Evolutionary conservation across 2,329 filamentous ascomycete species (phyloP).

Genomic region (Aureobasidium sp.): DNA sequence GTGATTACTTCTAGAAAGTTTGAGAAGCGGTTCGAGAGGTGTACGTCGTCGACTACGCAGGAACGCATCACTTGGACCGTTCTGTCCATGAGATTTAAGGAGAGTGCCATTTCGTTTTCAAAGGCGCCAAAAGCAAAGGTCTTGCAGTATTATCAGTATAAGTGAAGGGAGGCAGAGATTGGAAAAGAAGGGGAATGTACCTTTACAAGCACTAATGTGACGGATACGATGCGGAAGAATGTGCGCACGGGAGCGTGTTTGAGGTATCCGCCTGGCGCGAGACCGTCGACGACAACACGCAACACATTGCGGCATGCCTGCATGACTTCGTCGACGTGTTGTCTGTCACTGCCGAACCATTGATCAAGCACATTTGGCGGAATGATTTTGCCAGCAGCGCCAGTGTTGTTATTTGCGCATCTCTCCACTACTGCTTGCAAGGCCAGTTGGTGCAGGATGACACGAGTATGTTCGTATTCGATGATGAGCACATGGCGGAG

Average conservation of each 20-base stretch:
- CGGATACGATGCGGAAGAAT: constrained; percentile 79
- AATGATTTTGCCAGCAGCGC: constrained; percentile 37
- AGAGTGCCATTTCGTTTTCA: constrained; percentile 68
- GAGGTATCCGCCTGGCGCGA: constrained; percentile 67
- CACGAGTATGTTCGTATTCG: constrained; percentile 90
- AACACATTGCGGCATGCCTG: constrained; percentile 72
- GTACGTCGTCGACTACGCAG: constrained; percentile 78
- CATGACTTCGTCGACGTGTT: constrained; percentile 63
- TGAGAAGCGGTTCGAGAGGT: constrained; percentile 76
- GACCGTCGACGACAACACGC: constrained; percentile 66
- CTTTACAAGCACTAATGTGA: constrained; percentile 76
- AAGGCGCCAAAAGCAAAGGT: constrained; percentile 77
- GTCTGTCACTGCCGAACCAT: constrained; percentile 52
- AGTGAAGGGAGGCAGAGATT: neutral
- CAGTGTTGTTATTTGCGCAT: constrained; percentile 56
- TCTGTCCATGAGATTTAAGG: constrained; percentile 66
- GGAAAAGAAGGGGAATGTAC: constrained; percentile 27
- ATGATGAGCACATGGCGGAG: constrained; percentile 76
- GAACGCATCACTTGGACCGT: constrained; percentile 67
- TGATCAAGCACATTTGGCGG: constrained; percentile 39
- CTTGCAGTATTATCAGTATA: constrained; percentile 30
- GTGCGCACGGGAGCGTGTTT: constrained; percentile 78
- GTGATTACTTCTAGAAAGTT: constrained; percentile 75
- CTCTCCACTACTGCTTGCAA: constrained; percentile 92
- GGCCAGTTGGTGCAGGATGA: constrained; percentile 90